phyloP scores from a whole-genome alignment of 768 basidiomycete genomes.

The Trametes villosa region DNA sequence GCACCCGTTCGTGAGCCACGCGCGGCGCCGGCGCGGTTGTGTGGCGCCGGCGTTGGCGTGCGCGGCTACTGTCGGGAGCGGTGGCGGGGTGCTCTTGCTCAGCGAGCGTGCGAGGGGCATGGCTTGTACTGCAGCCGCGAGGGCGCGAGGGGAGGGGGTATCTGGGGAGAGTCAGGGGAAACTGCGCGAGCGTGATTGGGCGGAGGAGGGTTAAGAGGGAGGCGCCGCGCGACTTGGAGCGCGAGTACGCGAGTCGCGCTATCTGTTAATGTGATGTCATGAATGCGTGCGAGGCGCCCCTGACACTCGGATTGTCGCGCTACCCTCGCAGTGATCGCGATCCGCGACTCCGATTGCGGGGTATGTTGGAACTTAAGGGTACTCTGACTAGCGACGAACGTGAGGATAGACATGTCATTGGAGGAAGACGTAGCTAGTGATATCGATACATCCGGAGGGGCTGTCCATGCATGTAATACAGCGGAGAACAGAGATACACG shows the following conservation, averaged over 20 bases:
- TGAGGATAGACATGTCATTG: too few relatives aligned
- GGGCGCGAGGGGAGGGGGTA: background rate
- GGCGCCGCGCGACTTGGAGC: constrained; percentile 20
- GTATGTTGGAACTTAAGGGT: too few relatives aligned
- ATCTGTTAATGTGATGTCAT: constrained; percentile 14
- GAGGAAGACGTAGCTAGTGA: too few relatives aligned
- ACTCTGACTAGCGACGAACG: too few relatives aligned
- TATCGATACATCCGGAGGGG: background rate
- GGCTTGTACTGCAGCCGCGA: background rate
- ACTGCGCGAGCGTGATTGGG: background rate
- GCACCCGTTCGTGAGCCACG: constrained; percentile 15
- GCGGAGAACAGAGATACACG: background rate
- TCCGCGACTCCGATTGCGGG: constrained; percentile 1
- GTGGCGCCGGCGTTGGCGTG: background rate
- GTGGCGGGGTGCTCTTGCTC: constrained; percentile 15
- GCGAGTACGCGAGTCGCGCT: constrained; percentile 9
- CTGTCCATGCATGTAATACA: background rate
- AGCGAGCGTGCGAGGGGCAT: constrained; percentile 12
- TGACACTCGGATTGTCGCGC: background rate
- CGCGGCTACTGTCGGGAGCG: constrained; percentile 4
- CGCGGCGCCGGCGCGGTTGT: background rate
- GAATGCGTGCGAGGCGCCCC: background rate
- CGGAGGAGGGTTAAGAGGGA: background rate
- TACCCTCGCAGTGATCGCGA: background rate
- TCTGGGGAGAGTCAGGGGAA: background rate